phyloP scores from a whole-genome alignment of 164 flowering plant genomes.

The Malania oleifera region DNA sequence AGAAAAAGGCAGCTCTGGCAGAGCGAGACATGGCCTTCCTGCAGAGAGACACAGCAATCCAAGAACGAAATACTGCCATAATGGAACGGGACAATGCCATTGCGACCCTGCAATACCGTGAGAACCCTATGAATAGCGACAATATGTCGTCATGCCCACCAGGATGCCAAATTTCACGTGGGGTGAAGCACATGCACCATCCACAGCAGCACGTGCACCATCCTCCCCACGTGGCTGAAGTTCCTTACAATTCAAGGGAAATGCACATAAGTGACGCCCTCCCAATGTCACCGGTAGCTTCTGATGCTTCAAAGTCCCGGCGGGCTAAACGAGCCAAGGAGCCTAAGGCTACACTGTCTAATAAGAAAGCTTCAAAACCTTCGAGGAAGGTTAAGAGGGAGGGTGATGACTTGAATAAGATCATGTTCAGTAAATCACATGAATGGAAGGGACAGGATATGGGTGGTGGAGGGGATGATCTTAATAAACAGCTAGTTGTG shows the following conservation, averaged over 20 bases:
- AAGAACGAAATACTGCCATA: conserved; percentile 55
- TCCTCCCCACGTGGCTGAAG: conserved; percentile 32
- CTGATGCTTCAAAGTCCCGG: conserved; percentile 37
- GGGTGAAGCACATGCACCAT: conserved; percentile 54
- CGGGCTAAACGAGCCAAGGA: conserved; percentile 53
- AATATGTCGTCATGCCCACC: conserved; percentile 45
- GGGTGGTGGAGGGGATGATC: conserved; percentile 31
- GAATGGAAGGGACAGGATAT: conserved; percentile 46
- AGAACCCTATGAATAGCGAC: conserved; percentile 35
- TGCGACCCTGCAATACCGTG: conserved; percentile 70
- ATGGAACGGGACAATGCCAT: conserved; percentile 60
- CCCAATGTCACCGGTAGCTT: conserved; percentile 34
- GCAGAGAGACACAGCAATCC: conserved; percentile 56
- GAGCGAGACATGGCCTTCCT: conserved; percentile 65
- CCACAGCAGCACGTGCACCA: conserved; percentile 46
- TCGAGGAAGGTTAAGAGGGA: conserved; percentile 42
- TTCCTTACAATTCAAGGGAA: conserved; percentile 40
- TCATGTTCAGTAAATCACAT: conserved; percentile 32
- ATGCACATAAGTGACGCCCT: conserved; percentile 39
- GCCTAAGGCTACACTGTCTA: conserved; percentile 28
- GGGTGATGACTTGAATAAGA: conserved; percentile 52
- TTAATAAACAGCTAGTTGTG: conserved; percentile 28
- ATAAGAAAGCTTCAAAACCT: conserved; percentile 37
- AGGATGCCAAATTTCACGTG: conserved; percentile 50
- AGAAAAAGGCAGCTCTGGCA: conserved; percentile 55